Conservation (phyloP, 2,329 filamentous ascomycete species). For the Pyrenophora tritici-repentis region DNA sequence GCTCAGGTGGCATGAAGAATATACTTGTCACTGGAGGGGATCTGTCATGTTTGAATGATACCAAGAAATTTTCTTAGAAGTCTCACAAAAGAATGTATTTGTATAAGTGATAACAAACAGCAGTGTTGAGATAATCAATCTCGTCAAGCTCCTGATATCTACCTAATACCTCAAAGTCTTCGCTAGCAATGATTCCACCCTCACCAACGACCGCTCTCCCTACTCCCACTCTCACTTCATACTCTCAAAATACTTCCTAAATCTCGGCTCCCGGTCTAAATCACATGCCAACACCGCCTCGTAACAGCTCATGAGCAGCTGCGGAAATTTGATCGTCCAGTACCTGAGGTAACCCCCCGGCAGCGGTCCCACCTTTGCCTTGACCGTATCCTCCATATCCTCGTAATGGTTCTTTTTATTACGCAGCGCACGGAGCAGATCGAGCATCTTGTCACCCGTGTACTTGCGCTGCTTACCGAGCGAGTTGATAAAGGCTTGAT, state of each 20-base stretch:
- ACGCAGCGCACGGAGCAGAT: constrained; percentile 82
- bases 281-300: constrained; percentile 42
- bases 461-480: constrained; percentile 96
- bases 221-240: constrained; percentile 4
- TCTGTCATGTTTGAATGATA: background rate
- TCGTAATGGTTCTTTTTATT: constrained; percentile 99
- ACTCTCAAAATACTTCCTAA: constrained; percentile 14
- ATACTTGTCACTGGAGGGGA: too few species aligned
- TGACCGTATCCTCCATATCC: constrained; percentile 85
- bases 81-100: too few species aligned
- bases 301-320: constrained; percentile 78
- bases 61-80: background rate
- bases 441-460: constrained; percentile 79
- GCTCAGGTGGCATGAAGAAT: too few species aligned
- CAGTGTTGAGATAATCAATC: background rate
- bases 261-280: constrained; percentile 11
- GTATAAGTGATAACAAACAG: too few species aligned
- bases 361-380: constrained; percentile 71
- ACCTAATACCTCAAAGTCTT: too few species aligned
- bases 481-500: constrained; percentile 82
- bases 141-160: too few species aligned
- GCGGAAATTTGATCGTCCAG: constrained; percentile 81
- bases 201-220: background rate
- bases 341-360: constrained; percentile 83
- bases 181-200: background rate